A percentile compares a stretch with the other conserved stretches of the same genome.
These are phyloP conservation scores for Xylaria sp. DNA, from an alignment of 2,329 filamentous ascomycete species.

Conservation along the genomic window DNA sequence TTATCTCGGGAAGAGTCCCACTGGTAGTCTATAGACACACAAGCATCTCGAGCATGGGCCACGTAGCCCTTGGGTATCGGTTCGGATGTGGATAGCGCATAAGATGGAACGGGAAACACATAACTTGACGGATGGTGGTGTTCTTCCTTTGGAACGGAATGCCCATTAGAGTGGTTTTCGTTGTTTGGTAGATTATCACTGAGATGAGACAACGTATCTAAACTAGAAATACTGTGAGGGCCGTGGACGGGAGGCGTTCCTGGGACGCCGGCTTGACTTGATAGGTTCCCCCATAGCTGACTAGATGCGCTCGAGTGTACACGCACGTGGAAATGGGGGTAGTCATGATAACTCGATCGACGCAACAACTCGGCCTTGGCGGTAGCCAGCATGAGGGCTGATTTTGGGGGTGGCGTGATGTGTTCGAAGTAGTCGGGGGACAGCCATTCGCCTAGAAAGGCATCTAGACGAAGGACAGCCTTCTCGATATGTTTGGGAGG, in stretches of 20 bases:
- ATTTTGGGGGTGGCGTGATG: conserved; percentile 88
- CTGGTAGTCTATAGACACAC: conserved; percentile 87
- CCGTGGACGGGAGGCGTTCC: conserved; percentile 39
- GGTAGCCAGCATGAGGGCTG: conserved; percentile 85
- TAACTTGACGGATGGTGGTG: conserved; percentile 62
- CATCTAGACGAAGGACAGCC: conserved; percentile 81
- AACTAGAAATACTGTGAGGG: conserved; percentile 30
- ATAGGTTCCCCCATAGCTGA: conserved; percentile 55
- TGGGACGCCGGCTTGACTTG: conserved; percentile 41
- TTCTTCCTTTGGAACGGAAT: conserved; percentile 31
- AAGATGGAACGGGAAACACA: conserved; percentile 80
- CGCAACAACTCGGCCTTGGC: conserved; percentile 89
- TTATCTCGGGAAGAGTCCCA: conserved; percentile 92
- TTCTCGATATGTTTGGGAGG: conserved; percentile 57
- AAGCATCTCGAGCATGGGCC: conserved; percentile 88
- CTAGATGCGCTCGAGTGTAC: conserved; percentile 45
- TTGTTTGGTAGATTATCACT: conserved; percentile 37
- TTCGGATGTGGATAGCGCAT: conserved; percentile 82
- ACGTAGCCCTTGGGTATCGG: conserved; percentile 90
- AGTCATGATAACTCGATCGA: conserved; percentile 73
- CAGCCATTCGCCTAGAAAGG: conserved; percentile 95
- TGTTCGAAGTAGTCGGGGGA: conserved; percentile 92
- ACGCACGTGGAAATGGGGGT: conserved; percentile 54
- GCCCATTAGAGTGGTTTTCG: conserved; percentile 32
- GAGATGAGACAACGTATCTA: conserved; percentile 43